Evolutionary conservation across 306 rosid species (phyloP).

Genomic region (Phaseolus lunatus): DNA sequence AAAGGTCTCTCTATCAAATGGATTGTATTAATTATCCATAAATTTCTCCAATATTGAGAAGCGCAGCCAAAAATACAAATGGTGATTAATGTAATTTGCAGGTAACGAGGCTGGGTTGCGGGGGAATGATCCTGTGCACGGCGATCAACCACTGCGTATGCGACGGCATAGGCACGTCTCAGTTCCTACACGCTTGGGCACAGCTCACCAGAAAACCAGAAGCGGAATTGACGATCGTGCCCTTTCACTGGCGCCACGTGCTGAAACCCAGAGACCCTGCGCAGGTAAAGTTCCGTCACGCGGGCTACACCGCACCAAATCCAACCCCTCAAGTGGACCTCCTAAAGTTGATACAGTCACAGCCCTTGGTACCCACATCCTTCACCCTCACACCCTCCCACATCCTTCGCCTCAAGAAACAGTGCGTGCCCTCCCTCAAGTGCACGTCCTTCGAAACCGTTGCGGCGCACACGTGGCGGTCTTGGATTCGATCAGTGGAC

Average conservation of each 20-base stretch:
- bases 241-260: conserved; percentile 66
- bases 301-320: conserved; percentile 50
- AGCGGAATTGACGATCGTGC: conserved; percentile 45
- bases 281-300: conserved; percentile 43
- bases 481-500: conserved; percentile 68
- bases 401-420: conserved; percentile 62
- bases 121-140: conserved; percentile 81
- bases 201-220: conserved; percentile 46
- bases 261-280: conserved; percentile 61
- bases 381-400: conserved; percentile 56
- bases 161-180: conserved; percentile 83
- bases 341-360: conserved; percentile 60
- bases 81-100: conserved; percentile 9
- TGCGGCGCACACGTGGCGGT: conserved; percentile 87
- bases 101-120: conserved; percentile 72
- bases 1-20: no score
- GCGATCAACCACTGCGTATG: conserved; percentile 81
- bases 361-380: conserved; percentile 60
- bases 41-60: no score
- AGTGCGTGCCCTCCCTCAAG: conserved; percentile 65
- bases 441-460: conserved; percentile 79
- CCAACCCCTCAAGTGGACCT: conserved; percentile 44
- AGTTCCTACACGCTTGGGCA: conserved; percentile 82
- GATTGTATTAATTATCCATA: no score
- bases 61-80: no score